Base-by-base conservation (phyloP, 2,329 filamentous ascomycete species). In the Alternaria sp. region DNA sequence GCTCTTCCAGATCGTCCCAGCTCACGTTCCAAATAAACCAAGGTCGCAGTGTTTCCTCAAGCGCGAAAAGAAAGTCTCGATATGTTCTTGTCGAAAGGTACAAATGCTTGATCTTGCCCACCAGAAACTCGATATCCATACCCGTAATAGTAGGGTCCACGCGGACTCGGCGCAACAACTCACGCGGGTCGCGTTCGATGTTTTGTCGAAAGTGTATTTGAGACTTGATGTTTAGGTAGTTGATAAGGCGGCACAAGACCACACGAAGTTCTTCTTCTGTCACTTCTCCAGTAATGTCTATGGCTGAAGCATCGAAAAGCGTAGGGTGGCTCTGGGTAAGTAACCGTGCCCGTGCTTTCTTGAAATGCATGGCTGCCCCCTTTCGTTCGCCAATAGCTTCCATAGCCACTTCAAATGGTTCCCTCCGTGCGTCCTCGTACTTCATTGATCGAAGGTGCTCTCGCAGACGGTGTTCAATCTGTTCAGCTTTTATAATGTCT, bases 101-200 rank as follows among this genome's bases (percentile, higher is more conserved):
- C 16, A 70, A 9, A 45, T 71, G 53, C 3, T 48, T 57, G 9
- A 76, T 43, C 52, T 71, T 74, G 43, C 51, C 57, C 2, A 68
- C 32, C 14, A 76, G 27, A 30, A 70, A 74, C 12, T 65, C 59
- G 27, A 64, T 38, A 30, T 74, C 57, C 43, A 74, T 52, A 9
- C 73, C 74, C 12, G 66, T 63, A 16, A 72, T 60, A 7, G 69
- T 62, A 3, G 74, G 74, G 43, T 74, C 69, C 11, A 75, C 63
- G 16, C 65, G 50, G 2, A 63, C 30, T n/a, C 52, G 50, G 20
- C 64, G 66, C 20, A 73, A 49, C 8, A 60, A 27, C 14, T 68
- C 64, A 43, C 48, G 45, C 28, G 36, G 51, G 16, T 61, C 51
- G 3, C 57, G 5, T 7, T 2, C 5, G 10, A 66, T 34, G 12